Percentiles rank a stretch among this genome's conserved stretches.
Conservation (phyloP, 495 filamentous ascomycete genomes). For the Parathielavia hyrcaniae region DNA sequence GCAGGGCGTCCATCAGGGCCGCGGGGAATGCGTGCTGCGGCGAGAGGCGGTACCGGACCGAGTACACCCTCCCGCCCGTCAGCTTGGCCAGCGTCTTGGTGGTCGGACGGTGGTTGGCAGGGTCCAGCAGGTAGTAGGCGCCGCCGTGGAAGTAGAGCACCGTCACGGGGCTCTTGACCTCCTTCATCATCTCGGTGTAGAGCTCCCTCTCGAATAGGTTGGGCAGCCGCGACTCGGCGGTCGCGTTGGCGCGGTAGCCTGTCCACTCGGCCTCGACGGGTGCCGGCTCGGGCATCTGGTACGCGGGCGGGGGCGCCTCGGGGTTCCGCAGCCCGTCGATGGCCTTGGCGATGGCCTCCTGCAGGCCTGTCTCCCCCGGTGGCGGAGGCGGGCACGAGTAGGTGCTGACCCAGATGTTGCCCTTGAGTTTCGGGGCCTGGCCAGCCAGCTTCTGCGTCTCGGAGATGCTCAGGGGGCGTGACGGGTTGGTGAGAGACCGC, state of each 20-base stretch:
- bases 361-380: conserved; percentile 45
- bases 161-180: conserved; percentile 58
- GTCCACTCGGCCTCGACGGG: conserved; percentile 84
- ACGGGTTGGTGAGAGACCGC: conserved; percentile 51
- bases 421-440: conserved; percentile 64
- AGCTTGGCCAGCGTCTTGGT: conserved; percentile 46
- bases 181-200: conserved; percentile 65
- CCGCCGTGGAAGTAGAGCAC: conserved; percentile 88
- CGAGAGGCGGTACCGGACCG: conserved; percentile 79
- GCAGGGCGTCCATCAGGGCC: conserved; percentile 74
- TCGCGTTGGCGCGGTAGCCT: conserved; percentile 57
- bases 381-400: conserved; percentile 47
- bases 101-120: conserved; percentile 53
- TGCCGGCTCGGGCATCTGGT: conserved; percentile 45
- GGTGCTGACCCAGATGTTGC: conserved; percentile 72
- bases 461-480: conserved; percentile 45
- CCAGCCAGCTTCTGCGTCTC: conserved; percentile 57
- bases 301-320: conserved; percentile 37
- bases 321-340: conserved; percentile 56
- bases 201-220: conserved; percentile 62
- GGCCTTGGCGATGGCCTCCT: conserved; percentile 55
- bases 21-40: conserved; percentile 80
- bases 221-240: conserved; percentile 48
- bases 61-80: conserved; percentile 57
- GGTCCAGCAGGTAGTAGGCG: conserved; percentile 76